phyloP scores from a whole-genome alignment of 495 filamentous ascomycete genomes.

The Mycothermus thermophilus region DNA sequence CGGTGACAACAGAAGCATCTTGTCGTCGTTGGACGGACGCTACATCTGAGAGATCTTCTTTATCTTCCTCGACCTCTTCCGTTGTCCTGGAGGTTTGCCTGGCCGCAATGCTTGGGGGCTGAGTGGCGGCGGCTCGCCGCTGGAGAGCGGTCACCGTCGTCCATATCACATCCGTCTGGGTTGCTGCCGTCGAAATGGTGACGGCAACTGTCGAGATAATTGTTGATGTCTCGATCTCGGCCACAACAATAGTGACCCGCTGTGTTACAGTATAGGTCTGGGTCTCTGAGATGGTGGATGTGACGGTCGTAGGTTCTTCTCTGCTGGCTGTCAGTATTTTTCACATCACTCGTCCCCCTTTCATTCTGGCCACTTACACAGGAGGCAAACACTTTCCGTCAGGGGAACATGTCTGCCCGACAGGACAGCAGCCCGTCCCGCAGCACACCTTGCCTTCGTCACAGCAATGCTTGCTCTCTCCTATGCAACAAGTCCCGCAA shows the following conservation, averaged over 20 bases:
- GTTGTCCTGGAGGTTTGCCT: neutral
- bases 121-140: neutral
- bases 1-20: slow-evolving; percentile 6
- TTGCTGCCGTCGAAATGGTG: slow-evolving; percentile 14
- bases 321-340: slow-evolving; percentile 4
- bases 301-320: slow-evolving; percentile 11
- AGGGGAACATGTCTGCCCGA: slow-evolving; percentile 17
- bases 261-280: slow-evolving; percentile 11
- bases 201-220: slow-evolving; percentile 12
- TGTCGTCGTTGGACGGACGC: slow-evolving; percentile 3
- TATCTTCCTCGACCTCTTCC: neutral
- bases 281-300: slow-evolving; percentile 9
- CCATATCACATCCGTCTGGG: slow-evolving; percentile 16
- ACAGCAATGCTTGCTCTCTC: slow-evolving; percentile 17
- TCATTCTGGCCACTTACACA: slow-evolving; percentile 7
- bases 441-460: slow-evolving; percentile 12
- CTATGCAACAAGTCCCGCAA: slow-evolving; percentile 19
- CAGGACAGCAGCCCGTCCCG: slow-evolving; percentile 16
- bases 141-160: slow-evolving; percentile 8
- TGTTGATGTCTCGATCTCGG: slow-evolving; percentile 14
- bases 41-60: neutral
- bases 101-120: neutral
- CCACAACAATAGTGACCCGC: slow-evolving; percentile 14
- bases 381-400: slow-evolving; percentile 15
- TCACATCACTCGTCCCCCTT: neutral